These are phyloP conservation scores for Oropetium thomaeum DNA, from an alignment of 176 grass and related monocot genomes.

Conservation along the genomic window DNA sequence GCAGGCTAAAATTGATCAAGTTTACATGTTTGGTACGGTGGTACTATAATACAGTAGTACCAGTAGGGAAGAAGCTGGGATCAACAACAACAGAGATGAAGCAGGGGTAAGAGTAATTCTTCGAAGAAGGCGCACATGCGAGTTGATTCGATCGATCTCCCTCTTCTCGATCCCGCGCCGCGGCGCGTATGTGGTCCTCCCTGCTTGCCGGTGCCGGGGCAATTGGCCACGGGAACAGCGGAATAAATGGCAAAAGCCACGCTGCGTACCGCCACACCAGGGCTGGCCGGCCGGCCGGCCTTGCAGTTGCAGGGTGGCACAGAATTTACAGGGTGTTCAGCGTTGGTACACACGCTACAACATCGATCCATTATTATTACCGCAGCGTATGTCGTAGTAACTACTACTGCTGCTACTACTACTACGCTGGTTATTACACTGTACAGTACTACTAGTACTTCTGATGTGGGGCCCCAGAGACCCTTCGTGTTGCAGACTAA, in stretches of 20 bases:
- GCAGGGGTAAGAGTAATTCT: neutral
- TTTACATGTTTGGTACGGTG: too few relatives aligned
- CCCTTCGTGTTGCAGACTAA: neutral
- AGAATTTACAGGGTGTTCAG: slow-evolving; percentile 42
- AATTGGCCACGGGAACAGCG: slow-evolving; percentile 10
- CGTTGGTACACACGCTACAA: neutral
- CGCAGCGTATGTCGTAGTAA: neutral
- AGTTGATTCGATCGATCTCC: slow-evolving; percentile 15
- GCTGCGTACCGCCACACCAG: slow-evolving; percentile 2
- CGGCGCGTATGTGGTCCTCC: slow-evolving; percentile 35
- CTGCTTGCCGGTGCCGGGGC: neutral
- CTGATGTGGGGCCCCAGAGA: neutral
- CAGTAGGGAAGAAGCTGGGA: neutral
- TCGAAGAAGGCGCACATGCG: slow-evolving; percentile 4
- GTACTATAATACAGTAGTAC: too few relatives aligned
- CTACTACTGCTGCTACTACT: too few relatives aligned
- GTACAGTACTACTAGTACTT: too few relatives aligned
- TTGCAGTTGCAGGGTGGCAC: slow-evolving; percentile 34
- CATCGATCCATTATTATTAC: neutral
- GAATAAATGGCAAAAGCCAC: slow-evolving; percentile 51
- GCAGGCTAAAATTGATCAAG: neutral
- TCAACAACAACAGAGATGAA: neutral
- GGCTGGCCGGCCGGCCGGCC: neutral
- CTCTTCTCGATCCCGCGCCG: neutral
- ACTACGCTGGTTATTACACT: too few relatives aligned